A percentile compares a stretch with the other conserved stretches of the same genome.
Evolutionary conservation across 345 rosid species (phyloP).

Genomic region (Citrus unshiu): DNA sequence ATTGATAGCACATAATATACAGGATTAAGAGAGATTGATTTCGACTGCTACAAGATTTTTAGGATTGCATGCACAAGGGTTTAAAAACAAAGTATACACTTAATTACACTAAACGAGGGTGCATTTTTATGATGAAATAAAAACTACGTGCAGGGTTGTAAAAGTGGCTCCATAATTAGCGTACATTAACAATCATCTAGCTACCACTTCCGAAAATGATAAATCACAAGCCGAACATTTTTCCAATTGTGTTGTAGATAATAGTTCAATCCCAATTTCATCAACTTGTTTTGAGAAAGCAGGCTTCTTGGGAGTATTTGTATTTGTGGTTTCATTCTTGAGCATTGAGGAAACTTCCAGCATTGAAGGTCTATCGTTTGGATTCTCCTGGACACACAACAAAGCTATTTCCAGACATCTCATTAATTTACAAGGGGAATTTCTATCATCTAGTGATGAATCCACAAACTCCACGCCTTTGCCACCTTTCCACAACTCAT

Average conservation of each 20-base stretch:
- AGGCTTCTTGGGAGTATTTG: constrained; percentile 14
- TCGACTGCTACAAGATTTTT: too few relatives aligned
- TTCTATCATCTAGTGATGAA: background rate
- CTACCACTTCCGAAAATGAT: too few relatives aligned
- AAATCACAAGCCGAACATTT: too few relatives aligned
- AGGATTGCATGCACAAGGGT: too few relatives aligned
- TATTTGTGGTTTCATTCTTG: constrained; percentile 1
- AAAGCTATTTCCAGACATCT: background rate
- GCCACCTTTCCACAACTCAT: background rate
- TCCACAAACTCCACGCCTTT: constrained; percentile 6
- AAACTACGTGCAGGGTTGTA: too few relatives aligned
- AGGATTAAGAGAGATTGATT: too few relatives aligned
- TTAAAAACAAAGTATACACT: too few relatives aligned
- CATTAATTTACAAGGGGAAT: background rate
- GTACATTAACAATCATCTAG: too few relatives aligned
- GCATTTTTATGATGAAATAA: too few relatives aligned
- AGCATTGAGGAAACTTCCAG: constrained; percentile 16
- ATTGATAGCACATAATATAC: too few relatives aligned
- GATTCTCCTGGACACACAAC: background rate
- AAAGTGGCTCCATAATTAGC: too few relatives aligned
- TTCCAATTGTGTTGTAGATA: background rate
- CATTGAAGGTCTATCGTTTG: constrained; percentile 5
- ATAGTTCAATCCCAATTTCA: background rate
- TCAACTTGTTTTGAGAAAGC: constrained; percentile 9
- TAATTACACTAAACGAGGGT: too few relatives aligned